Base-by-base conservation (phyloP, 2,329 filamentous ascomycete species). In the Xylaria sp. region DNA sequence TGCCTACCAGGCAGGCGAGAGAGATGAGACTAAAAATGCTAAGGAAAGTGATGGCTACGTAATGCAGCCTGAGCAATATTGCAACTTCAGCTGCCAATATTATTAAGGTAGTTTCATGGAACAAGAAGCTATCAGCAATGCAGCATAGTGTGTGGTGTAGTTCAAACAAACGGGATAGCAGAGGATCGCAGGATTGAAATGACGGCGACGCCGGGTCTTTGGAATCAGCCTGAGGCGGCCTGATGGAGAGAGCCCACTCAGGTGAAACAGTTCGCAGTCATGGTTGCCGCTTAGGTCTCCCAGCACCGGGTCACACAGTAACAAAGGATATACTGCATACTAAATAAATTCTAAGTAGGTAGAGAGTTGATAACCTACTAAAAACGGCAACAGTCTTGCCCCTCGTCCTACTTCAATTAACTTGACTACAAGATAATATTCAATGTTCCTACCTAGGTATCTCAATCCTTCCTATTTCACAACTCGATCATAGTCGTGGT, bases 221-320 rank as follows among this genome's bases (percentile, higher is more conserved):
- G 41, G 56, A n/a, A 56, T 6, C 23, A 15, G 31, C 13, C 18
- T 13, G 46, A 48, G 59, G 60, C 48, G 23, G 13, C 63, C 66
- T 66, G 63, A 63, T 51, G 41, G 34, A 44, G 34, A 44, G 23
- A 62, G 63, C 60, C 73, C 70, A 73, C 72, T 25, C 39, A 52
- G 65, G 60, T 73, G 73, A 73, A 73, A 73, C 72, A 55, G 23
- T 65, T 62, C 48, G 37, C 39, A 54, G 7, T 61, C 61, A 52
- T 56, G 62, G 65, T 61, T 70, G 46, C 64, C 56, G 23, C 23
- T 25, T 25, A 25, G 23, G 23, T 25, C 23, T 25, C 23, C 23
- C 23, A 25, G 23, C 23, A 25, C 23, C 64, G 39, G 46, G n/a
- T 23, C 44, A 56, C 25, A 28, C 13, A 51, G 20, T 51, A 25